phyloP scores from a whole-genome alignment of 2,329 filamentous ascomycete species.

The Arthrobotrys sinensis region DNA sequence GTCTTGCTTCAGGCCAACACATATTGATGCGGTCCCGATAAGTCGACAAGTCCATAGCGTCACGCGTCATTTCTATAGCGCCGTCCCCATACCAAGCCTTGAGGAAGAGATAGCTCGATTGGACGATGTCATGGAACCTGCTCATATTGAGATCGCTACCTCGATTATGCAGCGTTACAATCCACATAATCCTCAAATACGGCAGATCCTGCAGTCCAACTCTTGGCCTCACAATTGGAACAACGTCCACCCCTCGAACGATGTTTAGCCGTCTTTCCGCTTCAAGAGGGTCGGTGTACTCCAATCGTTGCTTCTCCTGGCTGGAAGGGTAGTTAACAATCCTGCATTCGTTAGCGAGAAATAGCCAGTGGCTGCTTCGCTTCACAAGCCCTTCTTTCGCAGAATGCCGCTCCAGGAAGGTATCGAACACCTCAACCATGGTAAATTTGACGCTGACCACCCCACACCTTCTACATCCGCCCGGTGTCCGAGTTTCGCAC shows the following conservation, averaged over 20 bases:
- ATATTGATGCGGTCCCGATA: constrained; percentile 11
- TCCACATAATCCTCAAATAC: constrained; percentile 12
- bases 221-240: neutral
- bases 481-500: constrained; percentile 1
- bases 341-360: constrained; percentile 49
- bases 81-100: constrained; percentile 34
- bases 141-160: neutral
- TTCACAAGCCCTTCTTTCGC: constrained; percentile 2
- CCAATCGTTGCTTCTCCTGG: constrained; percentile 2
- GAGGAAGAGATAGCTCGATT: constrained; percentile 44
- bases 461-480: constrained; percentile 44
- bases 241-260: constrained; percentile 33
- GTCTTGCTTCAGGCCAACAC: constrained; percentile 37
- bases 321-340: constrained; percentile 12
- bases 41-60: constrained; percentile 12
- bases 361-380: constrained; percentile 30
- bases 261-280: constrained; percentile 29
- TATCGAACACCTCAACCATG: constrained; percentile 49
- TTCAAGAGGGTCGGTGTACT: neutral
- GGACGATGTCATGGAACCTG: constrained; percentile 5
- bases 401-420: constrained; percentile 3
- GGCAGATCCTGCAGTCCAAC: constrained; percentile 46
- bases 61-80: constrained; percentile 12
- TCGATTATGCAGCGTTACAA: constrained; percentile 41
- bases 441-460: constrained; percentile 51